Percentiles rank a stretch among this genome's conserved stretches.
These are phyloP conservation scores for Volvox carteri DNA, from an alignment of 163 green algal species.

Conservation along the genomic window DNA sequence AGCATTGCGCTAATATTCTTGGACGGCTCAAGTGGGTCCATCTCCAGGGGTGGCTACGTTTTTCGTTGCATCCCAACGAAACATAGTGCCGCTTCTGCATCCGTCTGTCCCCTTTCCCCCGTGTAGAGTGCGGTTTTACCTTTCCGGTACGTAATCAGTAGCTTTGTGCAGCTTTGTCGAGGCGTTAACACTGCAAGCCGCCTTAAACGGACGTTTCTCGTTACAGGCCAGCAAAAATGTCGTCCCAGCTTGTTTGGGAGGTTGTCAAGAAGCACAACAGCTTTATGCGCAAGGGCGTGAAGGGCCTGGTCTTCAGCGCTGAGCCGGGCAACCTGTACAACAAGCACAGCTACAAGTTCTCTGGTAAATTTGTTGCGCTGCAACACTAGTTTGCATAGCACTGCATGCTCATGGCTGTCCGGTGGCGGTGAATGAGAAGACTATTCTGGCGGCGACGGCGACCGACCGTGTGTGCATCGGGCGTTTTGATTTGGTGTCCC, in stretches of 20 bases:
- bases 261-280: slow-evolving; percentile 75
- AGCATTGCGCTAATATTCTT: too few relatives aligned
- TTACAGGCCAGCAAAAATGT: slow-evolving; percentile 62
- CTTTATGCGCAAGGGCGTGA: slow-evolving; percentile 72
- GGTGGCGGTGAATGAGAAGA: neutral
- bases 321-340: slow-evolving; percentile 81
- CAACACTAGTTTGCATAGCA: neutral
- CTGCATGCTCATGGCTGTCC: neutral
- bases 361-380: slow-evolving; percentile 58
- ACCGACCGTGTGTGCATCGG: neutral
- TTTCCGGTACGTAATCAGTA: neutral
- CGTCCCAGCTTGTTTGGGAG: slow-evolving; percentile 76
- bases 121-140: slow-evolving; percentile 10
- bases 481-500: too few relatives aligned
- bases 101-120: neutral
- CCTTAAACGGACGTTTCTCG: neutral
- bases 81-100: neutral
- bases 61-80: neutral
- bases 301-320: slow-evolving; percentile 71
- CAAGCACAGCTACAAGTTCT: slow-evolving; percentile 85
- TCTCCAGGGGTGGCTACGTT: slow-evolving; percentile 21
- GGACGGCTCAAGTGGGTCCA: too few relatives aligned
- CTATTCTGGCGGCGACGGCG: neutral
- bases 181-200: neutral
- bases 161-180: too few relatives aligned